Conservation (phyloP, 2,329 filamentous ascomycete species). For the Calonectria leucothoes region DNA sequence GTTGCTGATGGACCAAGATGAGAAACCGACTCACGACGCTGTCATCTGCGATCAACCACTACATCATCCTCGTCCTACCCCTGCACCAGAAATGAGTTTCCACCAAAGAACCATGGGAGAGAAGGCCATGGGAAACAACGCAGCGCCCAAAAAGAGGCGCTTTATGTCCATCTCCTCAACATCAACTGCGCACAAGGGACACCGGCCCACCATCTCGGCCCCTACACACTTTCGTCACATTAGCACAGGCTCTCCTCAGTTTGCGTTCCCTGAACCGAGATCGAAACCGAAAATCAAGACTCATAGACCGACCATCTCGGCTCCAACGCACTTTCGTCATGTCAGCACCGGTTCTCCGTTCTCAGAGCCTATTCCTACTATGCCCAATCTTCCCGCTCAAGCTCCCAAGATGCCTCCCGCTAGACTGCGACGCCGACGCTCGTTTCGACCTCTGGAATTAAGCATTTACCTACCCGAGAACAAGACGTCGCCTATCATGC, state of each 20-base stretch:
- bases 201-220: conserved; percentile 67
- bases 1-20: conserved; percentile 47
- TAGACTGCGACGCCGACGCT: conserved; percentile 40
- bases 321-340: conserved; percentile 71
- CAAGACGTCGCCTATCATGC: conserved; percentile 66
- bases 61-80: conserved; percentile 43
- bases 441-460: conserved; percentile 68
- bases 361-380: background rate
- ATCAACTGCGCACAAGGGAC: conserved; percentile 50
- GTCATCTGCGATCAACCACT: conserved; percentile 45
- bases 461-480: conserved; percentile 59
- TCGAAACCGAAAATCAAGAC: conserved; percentile 25
- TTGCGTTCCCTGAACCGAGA: conserved; percentile 29
- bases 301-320: conserved; percentile 66
- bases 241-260: conserved; percentile 58
- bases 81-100: conserved; percentile 34
- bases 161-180: conserved; percentile 58
- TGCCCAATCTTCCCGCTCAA: conserved; percentile 25
- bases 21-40: conserved; percentile 40
- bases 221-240: conserved; percentile 72
- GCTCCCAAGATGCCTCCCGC: conserved; percentile 38
- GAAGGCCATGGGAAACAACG: conserved; percentile 50
- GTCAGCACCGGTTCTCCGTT: conserved; percentile 59
- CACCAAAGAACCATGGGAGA: conserved; percentile 31
- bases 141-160: conserved; percentile 59